Evolutionary conservation across 176 grass and related monocot genomes (phyloP).

Genomic region (Luzula sylvatica): DNA sequence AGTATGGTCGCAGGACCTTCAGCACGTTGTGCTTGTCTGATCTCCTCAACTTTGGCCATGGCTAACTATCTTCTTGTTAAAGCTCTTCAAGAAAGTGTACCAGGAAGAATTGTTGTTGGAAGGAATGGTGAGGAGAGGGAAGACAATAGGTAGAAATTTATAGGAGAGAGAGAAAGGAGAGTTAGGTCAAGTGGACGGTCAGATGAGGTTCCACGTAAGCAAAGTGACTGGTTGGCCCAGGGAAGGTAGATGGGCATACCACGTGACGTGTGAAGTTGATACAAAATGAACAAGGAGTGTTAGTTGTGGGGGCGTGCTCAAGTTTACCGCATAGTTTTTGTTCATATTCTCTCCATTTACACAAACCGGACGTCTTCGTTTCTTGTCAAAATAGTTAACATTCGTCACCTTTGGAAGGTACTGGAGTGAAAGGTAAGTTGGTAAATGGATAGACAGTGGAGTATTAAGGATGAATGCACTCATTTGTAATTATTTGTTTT

Average conservation of each 20-base stretch:
- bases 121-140: not conserved
- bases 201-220: slow-evolving; percentile 46
- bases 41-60: slow-evolving; percentile 55
- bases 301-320: slow-evolving; percentile 20
- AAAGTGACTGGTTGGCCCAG: not conserved
- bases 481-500: not conserved
- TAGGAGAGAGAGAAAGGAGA: not conserved
- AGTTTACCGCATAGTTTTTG: not conserved
- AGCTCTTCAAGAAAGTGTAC: not conserved
- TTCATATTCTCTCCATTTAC: not conserved
- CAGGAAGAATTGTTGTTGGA: not conserved
- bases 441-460: not conserved
- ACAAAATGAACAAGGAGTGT: not conserved
- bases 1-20: slow-evolving; percentile 65
- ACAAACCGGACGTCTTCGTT: not conserved
- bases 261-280: slow-evolving; percentile 8
- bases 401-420: no score
- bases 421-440: no score
- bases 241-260: not conserved
- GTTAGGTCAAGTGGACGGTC: slow-evolving; percentile 72
- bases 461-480: not conserved
- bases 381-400: no score
- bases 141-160: slow-evolving; percentile 10
- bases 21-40: slow-evolving; percentile 60
- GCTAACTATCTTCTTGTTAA: not conserved